phyloP scores from a whole-genome alignment of 371 early-diverging fungal genomes.

The Circinella umbellata region DNA sequence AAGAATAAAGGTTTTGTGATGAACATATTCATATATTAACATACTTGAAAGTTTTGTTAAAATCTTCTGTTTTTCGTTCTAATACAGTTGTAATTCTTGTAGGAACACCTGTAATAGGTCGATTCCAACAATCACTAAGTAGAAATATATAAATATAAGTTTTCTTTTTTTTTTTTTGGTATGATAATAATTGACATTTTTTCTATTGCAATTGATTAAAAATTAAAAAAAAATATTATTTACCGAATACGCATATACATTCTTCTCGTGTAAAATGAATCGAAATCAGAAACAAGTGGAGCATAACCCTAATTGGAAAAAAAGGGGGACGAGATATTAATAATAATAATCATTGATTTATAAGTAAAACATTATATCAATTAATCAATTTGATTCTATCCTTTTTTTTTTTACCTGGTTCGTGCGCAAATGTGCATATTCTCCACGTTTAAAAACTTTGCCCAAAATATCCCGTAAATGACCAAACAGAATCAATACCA shows the following conservation, averaged over 20 bases:
- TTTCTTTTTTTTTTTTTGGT: too few species aligned
- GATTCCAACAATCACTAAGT: slow-evolving; percentile 94
- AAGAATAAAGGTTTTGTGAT: too few species aligned
- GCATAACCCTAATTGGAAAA: slow-evolving; percentile 73
- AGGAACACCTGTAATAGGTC: slow-evolving; percentile 97
- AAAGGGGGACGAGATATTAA: too few species aligned
- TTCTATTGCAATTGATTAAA: too few species aligned
- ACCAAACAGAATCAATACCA: slow-evolving; percentile 93
- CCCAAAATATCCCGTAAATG: slow-evolving; percentile 92
- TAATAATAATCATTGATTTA: too few species aligned
- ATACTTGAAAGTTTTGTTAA: slow-evolving; percentile 83
- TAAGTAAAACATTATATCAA: too few species aligned
- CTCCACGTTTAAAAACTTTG: slow-evolving; percentile 72
- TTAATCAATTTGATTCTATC: not conserved
- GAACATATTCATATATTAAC: not conserved
- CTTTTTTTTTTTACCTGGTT: slow-evolving; percentile 56
- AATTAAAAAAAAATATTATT: not conserved
- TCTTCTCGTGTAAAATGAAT: slow-evolving; percentile 97
- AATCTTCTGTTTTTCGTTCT: slow-evolving; percentile 85
- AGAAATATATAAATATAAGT: too few species aligned
- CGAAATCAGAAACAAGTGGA: slow-evolving; percentile 93
- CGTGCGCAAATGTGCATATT: slow-evolving; percentile 74
- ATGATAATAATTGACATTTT: not conserved
- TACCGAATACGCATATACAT: slow-evolving; percentile 91
- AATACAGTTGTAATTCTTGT: slow-evolving; percentile 89